These are phyloP conservation scores for Pseudevernia furfuracea DNA, from an alignment of 495 filamentous ascomycete genomes.

Conservation along the genomic window DNA sequence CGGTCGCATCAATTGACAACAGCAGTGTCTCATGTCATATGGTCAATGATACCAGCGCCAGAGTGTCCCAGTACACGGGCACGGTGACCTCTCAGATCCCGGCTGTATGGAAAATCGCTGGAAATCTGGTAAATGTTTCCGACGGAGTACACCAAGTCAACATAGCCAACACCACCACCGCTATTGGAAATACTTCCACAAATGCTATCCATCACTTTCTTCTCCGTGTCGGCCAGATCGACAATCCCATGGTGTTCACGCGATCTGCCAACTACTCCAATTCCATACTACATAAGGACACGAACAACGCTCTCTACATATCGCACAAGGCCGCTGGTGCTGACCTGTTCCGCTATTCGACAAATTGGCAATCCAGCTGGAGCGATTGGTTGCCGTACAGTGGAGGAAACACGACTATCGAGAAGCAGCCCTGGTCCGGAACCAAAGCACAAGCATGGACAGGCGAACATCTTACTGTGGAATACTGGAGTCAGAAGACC, in stretches of 20 bases:
- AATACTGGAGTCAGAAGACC: slow-evolving; percentile 54
- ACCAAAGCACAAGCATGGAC: slow-evolving; percentile 49
- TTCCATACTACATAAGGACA: slow-evolving; percentile 37
- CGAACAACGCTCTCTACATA: slow-evolving; percentile 34
- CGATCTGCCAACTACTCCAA: slow-evolving; percentile 50
- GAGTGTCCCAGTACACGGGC: slow-evolving; percentile 31
- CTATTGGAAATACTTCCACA: slow-evolving; percentile 32
- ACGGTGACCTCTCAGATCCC: slow-evolving; percentile 30
- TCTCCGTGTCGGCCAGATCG: slow-evolving; percentile 37
- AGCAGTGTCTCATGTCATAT: slow-evolving; percentile 24
- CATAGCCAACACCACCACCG: slow-evolving; percentile 38
- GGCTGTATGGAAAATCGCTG: slow-evolving; percentile 32
- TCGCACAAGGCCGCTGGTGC: slow-evolving; percentile 53
- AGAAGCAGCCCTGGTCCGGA: slow-evolving; percentile 42
- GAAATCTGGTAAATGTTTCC: slow-evolving; percentile 39
- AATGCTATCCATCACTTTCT: slow-evolving; percentile 39
- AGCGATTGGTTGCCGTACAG: slow-evolving; percentile 48
- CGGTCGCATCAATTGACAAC: slow-evolving; percentile 28
- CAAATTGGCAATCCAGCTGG: slow-evolving; percentile 48
- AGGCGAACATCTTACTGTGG: slow-evolving; percentile 52
- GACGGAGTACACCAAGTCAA: slow-evolving; percentile 43
- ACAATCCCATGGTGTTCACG: slow-evolving; percentile 44
- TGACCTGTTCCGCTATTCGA: slow-evolving; percentile 50
- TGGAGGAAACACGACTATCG: slow-evolving; percentile 34
- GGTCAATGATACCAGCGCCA: slow-evolving; percentile 19